A percentile compares a stretch with the other conserved stretches of the same genome.
These are phyloP conservation scores for Neurospora intermedia DNA, from an alignment of 495 filamentous ascomycete genomes.

Conservation along the genomic window DNA sequence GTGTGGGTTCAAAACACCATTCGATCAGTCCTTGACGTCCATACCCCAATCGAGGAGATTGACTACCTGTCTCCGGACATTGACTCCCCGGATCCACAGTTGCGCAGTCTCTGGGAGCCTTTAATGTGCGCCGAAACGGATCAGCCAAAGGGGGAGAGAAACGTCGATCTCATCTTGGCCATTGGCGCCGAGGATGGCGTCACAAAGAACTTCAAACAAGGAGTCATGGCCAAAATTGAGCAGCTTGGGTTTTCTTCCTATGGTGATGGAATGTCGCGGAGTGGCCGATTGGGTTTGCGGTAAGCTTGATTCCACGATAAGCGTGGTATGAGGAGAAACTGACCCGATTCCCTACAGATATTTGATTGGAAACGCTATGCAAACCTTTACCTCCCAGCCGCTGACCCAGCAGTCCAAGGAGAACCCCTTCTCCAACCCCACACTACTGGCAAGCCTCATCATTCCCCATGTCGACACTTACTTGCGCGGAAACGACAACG, in stretches of 20 bases:
- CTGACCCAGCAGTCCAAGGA: constrained; percentile 31
- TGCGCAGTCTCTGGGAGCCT: constrained; percentile 30
- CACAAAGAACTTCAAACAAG: constrained; percentile 21
- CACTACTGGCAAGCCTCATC: constrained; percentile 32
- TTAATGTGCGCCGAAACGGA: constrained; percentile 21
- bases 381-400: constrained; percentile 34
- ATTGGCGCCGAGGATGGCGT: constrained; percentile 32
- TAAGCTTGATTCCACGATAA: constrained; percentile 10
- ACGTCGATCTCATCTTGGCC: constrained; percentile 34
- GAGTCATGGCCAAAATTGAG: constrained; percentile 29
- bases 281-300: constrained; percentile 33
- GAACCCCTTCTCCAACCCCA: constrained; percentile 34
- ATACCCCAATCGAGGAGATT: constrained; percentile 25
- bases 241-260: constrained; percentile 25
- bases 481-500: constrained; percentile 24
- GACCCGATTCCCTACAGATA: constrained; percentile 15
- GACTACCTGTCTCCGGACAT: constrained; percentile 28
- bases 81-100: constrained; percentile 22
- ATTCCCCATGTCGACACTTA: constrained; percentile 37
- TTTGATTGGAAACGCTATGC: constrained; percentile 39
- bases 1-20: constrained; percentile 33
- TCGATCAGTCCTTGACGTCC: constrained; percentile 25
- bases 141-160: constrained; percentile 9
- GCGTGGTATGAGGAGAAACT: background rate
- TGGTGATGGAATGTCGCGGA: constrained; percentile 23